Evolutionary conservation across 352 stramenopile species (phyloP), one percentile per base, ranked within the genome.

Genomic region (Globisporangium heterothallicum): DNA sequence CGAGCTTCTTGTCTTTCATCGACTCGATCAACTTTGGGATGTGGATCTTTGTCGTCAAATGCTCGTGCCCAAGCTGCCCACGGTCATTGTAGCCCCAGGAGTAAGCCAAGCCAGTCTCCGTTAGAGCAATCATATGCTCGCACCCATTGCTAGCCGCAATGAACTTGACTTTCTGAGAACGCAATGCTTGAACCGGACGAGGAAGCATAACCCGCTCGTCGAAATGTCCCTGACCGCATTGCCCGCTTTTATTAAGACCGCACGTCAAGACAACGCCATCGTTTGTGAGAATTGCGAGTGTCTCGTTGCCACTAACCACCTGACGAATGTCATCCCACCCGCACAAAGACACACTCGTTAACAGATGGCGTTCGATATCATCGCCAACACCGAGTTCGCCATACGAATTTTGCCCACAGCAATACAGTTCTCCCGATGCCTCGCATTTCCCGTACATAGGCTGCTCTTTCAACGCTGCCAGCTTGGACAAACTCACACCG

Each of bases 51-150:
- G 80, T 90, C 32, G 81, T 77, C 45, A 90, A 48, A 29, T 92
- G 92, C 49, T 92, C 83, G 49, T 95, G 84, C 0, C 83, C 85
- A 14, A 95, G 72, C 53, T 95, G 85, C 5, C 85, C 85, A 25
- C 84, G 77, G 29, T 95, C 78, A 49, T 95, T 95, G 63, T 93
- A 95, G 2, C 85, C 85, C 81, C 83, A 95, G 1, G 85, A 95
- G 30, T 92, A 94, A 6, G 82, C 78, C 4, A 90, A 55, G 1
- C 85, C 85, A 0, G 69, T 79, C 43, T 94, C 84, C 0, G 85
- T 94, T 19, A 95, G 46, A 0, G 79, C 84, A 18, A 95, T 90
- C 67, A 93, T 80, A 50, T 95, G 85, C 59, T 95, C 85, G 27
- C 85, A 95, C 27, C 85, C 85, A 36, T 95, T 95, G 62, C 79